Conservation (phyloP, 2,329 filamentous ascomycete species). For the Hirsutella thompsonii region DNA sequence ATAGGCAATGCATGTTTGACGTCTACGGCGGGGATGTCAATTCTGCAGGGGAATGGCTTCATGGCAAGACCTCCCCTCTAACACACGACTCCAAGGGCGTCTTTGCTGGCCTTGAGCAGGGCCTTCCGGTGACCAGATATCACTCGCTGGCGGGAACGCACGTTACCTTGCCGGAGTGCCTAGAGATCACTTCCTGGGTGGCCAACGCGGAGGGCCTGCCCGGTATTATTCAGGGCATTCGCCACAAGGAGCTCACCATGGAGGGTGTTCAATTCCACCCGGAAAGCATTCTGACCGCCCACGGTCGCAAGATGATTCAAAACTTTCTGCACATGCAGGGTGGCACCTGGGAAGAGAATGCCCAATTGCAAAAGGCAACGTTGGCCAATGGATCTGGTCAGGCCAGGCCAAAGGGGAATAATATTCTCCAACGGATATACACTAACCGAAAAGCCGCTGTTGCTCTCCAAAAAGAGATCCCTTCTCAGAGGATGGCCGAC, state of each 20-base stretch:
- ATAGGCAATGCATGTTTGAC: constrained; percentile 86
- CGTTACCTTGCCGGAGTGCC: constrained; percentile 67
- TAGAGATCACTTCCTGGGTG: constrained; percentile 89
- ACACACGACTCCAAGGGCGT: constrained; percentile 87
- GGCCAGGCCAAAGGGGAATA: constrained; percentile 48
- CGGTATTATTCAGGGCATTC: constrained; percentile 90
- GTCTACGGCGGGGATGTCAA: constrained; percentile 84
- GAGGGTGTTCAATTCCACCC: constrained; percentile 98
- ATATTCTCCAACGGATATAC: constrained; percentile 88
- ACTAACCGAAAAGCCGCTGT: constrained; percentile 65
- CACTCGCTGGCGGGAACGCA: constrained; percentile 92
- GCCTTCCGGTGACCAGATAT: constrained; percentile 82
- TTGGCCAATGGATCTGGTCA: constrained; percentile 14
- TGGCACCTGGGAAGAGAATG: constrained; percentile 83
- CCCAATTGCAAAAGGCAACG: constrained; percentile 35
- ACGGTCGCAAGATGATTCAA: constrained; percentile 77
- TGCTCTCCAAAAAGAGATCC: constrained; percentile 67
- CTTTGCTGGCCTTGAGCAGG: constrained; percentile 67
- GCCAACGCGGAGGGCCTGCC: constrained; percentile 62
- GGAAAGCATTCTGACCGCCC: constrained; percentile 87
- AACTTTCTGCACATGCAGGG: constrained; percentile 85
- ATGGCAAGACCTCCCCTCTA: constrained; percentile 90
- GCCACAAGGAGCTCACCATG: constrained; percentile 82
- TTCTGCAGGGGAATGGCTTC: constrained; percentile 89
- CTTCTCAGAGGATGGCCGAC: constrained; percentile 71